phyloP scores from a whole-genome alignment of 331 rosid genomes.

The Rosa hybrid region DNA sequence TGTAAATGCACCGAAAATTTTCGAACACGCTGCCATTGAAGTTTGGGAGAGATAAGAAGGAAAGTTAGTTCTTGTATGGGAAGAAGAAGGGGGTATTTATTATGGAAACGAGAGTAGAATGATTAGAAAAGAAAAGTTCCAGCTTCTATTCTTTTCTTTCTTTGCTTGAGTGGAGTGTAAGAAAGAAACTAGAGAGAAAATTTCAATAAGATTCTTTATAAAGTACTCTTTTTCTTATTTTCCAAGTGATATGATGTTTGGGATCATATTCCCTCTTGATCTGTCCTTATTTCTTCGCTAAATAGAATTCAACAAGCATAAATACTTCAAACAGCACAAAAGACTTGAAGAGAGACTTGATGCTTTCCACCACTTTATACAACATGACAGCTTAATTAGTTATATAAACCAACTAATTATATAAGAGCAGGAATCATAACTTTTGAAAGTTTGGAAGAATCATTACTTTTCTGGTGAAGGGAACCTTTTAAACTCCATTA shows the following conservation, averaged over 20 bases:
- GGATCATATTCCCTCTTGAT: conserved; percentile 10
- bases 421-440: background rate
- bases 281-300: background rate
- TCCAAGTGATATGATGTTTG: conserved; percentile 11
- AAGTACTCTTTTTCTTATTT: conserved; percentile 6
- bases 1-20: conserved; percentile 5
- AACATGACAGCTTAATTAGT: background rate
- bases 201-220: background rate
- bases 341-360: background rate
- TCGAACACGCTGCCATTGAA: conserved; percentile 16
- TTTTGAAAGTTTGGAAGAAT: background rate
- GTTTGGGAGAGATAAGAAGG: background rate
- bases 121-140: background rate
- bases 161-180: background rate
- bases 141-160: background rate
- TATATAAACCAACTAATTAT: background rate
- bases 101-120: background rate
- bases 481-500: background rate
- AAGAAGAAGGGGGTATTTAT: background rate
- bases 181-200: conserved; percentile 7
- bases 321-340: background rate
- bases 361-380: background rate
- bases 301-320: conserved; percentile 4
- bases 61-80: background rate
- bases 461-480: background rate